Percentiles rank a stretch among this genome's conserved stretches.
Conservation (phyloP, 2,329 filamentous ascomycete species). For the Trichoderma atrobrunneum region DNA sequence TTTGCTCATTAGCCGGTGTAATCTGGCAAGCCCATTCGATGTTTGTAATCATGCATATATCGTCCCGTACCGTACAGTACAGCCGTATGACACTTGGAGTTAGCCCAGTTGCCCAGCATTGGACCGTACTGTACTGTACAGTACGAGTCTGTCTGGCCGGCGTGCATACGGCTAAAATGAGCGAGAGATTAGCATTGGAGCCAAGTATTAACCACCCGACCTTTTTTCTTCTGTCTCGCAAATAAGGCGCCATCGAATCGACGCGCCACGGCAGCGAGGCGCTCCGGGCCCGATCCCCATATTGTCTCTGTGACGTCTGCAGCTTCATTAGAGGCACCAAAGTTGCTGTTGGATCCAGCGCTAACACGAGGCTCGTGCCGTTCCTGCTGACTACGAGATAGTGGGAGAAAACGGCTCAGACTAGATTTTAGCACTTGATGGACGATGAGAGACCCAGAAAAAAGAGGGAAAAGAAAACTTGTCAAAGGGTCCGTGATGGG, state of each 20-base stretch:
- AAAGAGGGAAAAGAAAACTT: background rate
- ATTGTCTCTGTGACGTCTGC: background rate
- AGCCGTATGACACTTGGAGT: background rate
- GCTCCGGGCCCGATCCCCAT: conserved; percentile 8
- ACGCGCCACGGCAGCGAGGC: conserved; percentile 3
- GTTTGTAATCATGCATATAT: conserved; percentile 3
- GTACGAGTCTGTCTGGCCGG: background rate
- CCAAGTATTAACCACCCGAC: background rate
- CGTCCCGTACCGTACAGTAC: background rate
- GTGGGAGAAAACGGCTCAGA: background rate
- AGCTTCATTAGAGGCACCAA: background rate
- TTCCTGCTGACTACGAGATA: conserved; percentile 9
- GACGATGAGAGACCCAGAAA: background rate
- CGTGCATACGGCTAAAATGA: background rate
- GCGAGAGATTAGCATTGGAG: background rate
- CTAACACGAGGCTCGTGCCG: conserved; percentile 20
- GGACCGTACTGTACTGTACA: background rate
- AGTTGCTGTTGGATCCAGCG: conserved; percentile 6
- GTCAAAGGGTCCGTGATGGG: background rate
- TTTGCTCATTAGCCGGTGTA: conserved; percentile 1
- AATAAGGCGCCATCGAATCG: background rate
- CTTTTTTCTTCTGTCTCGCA: background rate
- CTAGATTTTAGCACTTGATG: background rate
- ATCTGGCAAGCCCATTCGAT: background rate
- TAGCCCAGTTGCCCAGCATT: background rate